These are phyloP conservation scores for Colletotrichum costaricense DNA, from an alignment of 2,329 filamentous ascomycete genomes.

Conservation along the genomic window DNA sequence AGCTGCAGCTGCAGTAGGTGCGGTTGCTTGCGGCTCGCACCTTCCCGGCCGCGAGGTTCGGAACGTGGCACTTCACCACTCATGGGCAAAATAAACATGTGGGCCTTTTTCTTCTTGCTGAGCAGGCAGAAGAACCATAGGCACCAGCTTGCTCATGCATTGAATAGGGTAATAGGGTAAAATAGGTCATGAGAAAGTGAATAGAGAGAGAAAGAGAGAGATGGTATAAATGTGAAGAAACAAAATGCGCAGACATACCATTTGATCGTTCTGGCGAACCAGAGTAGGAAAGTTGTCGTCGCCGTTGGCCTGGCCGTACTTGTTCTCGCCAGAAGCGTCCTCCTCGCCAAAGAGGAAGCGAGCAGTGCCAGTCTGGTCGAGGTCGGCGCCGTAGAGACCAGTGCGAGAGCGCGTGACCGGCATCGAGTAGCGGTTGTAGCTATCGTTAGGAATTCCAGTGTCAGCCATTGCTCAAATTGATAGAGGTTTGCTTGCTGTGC, in stretches of 20 bases:
- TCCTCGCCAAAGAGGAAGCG: constrained; percentile 89
- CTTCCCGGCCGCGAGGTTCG: background rate
- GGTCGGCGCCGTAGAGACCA: constrained; percentile 73
- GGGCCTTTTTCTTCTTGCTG: background rate
- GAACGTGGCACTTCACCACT: background rate
- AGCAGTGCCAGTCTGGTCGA: constrained; percentile 87
- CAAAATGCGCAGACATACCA: constrained; percentile 56
- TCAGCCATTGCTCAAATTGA: constrained; percentile 23
- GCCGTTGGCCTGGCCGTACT: constrained; percentile 76
- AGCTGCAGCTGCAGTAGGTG: background rate
- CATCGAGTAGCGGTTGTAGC: constrained; percentile 93
- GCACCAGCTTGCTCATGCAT: constrained; percentile 12
- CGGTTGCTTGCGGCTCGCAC: constrained; percentile 13
- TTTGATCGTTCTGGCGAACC: constrained; percentile 71
- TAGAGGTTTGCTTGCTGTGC: background rate
- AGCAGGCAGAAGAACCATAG: background rate
- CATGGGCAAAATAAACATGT: background rate
- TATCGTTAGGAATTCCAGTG: constrained; percentile 50
- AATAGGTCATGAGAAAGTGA: background rate
- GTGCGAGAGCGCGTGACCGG: constrained; percentile 80
- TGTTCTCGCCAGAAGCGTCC: constrained; percentile 74
- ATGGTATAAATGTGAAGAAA: background rate
- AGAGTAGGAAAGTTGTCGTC: constrained; percentile 92
- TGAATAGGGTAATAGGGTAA: background rate
- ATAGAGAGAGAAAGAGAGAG: background rate